These are phyloP conservation scores for Candida nitratophila DNA, from an alignment of 805 yeast genomes.

Conservation along the genomic window DNA sequence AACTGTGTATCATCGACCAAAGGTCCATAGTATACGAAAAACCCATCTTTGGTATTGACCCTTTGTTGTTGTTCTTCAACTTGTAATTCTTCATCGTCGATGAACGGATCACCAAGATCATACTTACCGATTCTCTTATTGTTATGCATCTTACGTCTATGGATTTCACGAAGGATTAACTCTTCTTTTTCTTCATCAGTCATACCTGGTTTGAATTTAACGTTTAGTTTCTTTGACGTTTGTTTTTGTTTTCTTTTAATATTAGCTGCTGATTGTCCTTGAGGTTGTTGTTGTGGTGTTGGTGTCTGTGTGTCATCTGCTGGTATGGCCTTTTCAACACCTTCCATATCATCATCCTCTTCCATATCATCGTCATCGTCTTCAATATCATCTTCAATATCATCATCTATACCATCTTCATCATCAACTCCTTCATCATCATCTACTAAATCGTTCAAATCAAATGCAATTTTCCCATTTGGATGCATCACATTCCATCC, in stretches of 20 bases:
- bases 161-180: constrained; percentile 22
- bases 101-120: constrained; percentile 90
- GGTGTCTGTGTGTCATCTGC: too few species aligned
- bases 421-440: constrained; percentile 44
- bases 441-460: constrained; percentile 42
- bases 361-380: constrained; percentile 30
- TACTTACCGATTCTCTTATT: constrained; percentile 84
- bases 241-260: constrained; percentile 6
- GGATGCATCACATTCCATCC: constrained; percentile 74
- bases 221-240: constrained; percentile 11
- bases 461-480: constrained; percentile 50
- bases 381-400: constrained; percentile 23
- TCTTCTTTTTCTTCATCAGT: constrained; percentile 26
- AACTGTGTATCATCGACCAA: constrained; percentile 48
- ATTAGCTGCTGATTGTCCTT: too few species aligned
- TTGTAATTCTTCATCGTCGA: constrained; percentile 86
- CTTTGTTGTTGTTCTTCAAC: constrained; percentile 94
- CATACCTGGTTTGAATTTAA: constrained; percentile 26
- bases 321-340: too few species aligned
- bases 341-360: constrained; percentile 7
- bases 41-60: constrained; percentile 89
- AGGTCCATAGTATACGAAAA: constrained; percentile 93
- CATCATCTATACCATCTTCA: constrained; percentile 37
- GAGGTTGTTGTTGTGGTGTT: too few species aligned
- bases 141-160: constrained; percentile 34